These are phyloP conservation scores for Eucalyptus sp. DNA, from an alignment of 345 rosid genomes.

Conservation along the genomic window DNA sequence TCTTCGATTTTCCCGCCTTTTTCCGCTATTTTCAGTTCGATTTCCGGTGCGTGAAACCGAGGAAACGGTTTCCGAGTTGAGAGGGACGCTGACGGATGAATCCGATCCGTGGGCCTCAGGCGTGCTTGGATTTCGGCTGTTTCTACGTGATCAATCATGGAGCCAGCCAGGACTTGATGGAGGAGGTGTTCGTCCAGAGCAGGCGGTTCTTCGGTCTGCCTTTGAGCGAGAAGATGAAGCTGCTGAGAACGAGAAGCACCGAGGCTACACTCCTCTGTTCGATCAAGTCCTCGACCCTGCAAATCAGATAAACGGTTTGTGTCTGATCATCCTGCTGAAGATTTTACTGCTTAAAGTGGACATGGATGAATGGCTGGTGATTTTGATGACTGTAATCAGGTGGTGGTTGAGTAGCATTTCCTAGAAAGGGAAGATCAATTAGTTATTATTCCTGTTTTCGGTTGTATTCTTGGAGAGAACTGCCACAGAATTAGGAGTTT, in stretches of 20 bases:
- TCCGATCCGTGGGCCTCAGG: constrained; percentile 2
- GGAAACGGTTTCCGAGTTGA: too few relatives aligned
- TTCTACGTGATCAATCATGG: constrained; percentile 81
- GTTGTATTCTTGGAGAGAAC: neutral
- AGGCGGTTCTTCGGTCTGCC: constrained; percentile 46
- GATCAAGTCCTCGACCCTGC: constrained; percentile 58
- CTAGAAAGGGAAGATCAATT: neutral
- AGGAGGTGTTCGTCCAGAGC: constrained; percentile 49
- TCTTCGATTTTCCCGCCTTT: too few relatives aligned
- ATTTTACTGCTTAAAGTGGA: neutral
- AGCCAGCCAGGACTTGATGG: constrained; percentile 42
- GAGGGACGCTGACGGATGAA: neutral
- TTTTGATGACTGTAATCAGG: neutral
- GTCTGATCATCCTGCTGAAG: neutral
- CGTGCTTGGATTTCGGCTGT: constrained; percentile 69
- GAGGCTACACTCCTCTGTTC: constrained; percentile 67
- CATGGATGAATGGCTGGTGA: neutral
- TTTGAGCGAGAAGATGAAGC: constrained; percentile 40
- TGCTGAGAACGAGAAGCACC: constrained; percentile 51
- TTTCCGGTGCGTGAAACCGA: too few relatives aligned
- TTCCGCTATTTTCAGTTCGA: too few relatives aligned
- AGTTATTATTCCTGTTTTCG: neutral
- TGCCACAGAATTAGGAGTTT: neutral
- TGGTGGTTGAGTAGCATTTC: neutral
- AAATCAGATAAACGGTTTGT: constrained; percentile 44